These are phyloP conservation scores for Podosphaera fusca DNA, from an alignment of 2,329 filamentous ascomycete species.

Conservation along the genomic window DNA sequence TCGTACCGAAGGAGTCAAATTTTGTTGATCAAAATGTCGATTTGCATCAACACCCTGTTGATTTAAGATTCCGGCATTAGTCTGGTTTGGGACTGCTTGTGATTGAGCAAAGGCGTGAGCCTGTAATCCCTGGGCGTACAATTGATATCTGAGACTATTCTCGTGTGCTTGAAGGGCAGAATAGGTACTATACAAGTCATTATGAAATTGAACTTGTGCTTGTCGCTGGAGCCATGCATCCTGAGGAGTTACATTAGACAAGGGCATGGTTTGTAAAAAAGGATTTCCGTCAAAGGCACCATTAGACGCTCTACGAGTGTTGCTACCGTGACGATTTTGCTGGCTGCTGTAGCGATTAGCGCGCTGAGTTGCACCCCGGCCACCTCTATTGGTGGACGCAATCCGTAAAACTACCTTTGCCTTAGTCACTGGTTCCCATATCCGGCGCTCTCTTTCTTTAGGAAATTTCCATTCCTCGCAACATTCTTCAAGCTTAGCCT, in stretches of 20 bases:
- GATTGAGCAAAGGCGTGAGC: constrained; percentile 20
- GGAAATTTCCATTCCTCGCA: constrained; percentile 80
- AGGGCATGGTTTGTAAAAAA: constrained; percentile 8
- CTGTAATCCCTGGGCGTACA: constrained; percentile 22
- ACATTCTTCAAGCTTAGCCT: constrained; percentile 57
- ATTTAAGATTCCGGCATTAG: constrained; percentile 13
- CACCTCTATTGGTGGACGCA: constrained; percentile 26
- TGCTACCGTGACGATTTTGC: constrained; percentile 11
- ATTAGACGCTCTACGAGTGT: constrained; percentile 15
- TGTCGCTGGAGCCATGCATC: constrained; percentile 16
- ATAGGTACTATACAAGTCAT: constrained; percentile 17
- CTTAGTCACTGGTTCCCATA: constrained; percentile 32
- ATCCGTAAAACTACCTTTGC: constrained; percentile 29
- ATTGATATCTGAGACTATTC: constrained; percentile 22
- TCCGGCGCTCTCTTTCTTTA: constrained; percentile 35
- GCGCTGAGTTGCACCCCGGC: constrained; percentile 11
- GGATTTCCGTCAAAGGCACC: constrained; percentile 12
- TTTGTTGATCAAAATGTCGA: constrained; percentile 38
- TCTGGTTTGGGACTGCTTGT: constrained; percentile 9
- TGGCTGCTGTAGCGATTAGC: constrained; percentile 10
- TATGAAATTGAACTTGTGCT: constrained; percentile 17
- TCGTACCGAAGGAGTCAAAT: constrained; percentile 32
- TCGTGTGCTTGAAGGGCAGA: constrained; percentile 22
- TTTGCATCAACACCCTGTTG: constrained; percentile 25
- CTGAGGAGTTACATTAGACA: constrained; percentile 10